phyloP scores from a whole-genome alignment of 805 yeast species.

The Maudiozyma saulgeensis region DNA sequence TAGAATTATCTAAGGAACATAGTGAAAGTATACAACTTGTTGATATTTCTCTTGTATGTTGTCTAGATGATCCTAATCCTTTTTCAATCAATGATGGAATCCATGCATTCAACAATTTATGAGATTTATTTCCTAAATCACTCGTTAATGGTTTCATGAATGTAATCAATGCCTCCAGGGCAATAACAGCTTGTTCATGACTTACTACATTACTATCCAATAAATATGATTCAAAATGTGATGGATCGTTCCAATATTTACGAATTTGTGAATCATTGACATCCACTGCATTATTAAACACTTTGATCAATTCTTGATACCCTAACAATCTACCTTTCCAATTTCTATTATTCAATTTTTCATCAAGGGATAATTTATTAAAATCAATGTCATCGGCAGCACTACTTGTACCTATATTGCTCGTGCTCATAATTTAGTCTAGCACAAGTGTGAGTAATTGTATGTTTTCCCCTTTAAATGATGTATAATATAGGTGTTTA shows the following conservation, averaged over 20 bases:
- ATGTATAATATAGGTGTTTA: too few relatives aligned
- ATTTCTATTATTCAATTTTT: slow-evolving; percentile 55
- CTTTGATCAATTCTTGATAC: slow-evolving; percentile 53
- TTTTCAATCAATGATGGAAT: slow-evolving; percentile 56
- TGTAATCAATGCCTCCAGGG: slow-evolving; percentile 37
- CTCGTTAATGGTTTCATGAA: slow-evolving; percentile 3
- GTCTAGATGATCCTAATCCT: slow-evolving; percentile 65
- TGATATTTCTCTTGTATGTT: slow-evolving; percentile 61
- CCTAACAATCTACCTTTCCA: slow-evolving; percentile 87
- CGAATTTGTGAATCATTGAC: slow-evolving; percentile 4
- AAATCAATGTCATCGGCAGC: slow-evolving; percentile 47
- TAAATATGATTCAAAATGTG: slow-evolving; percentile 46
- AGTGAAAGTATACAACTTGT: slow-evolving; percentile 51
- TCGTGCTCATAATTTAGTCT: background rate
- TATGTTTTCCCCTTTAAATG: too few relatives aligned
- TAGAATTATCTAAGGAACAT: slow-evolving; percentile 59
- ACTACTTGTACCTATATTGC: background rate
- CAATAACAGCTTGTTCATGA: slow-evolving; percentile 67
- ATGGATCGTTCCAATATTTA: slow-evolving; percentile 42
- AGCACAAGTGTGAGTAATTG: background rate
- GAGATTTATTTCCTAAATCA: background rate
- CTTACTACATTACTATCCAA: slow-evolving; percentile 84
- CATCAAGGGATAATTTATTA: slow-evolving; percentile 52
- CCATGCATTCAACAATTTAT: slow-evolving; percentile 10
- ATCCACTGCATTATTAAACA: slow-evolving; percentile 33